Conservation (phyloP, 1,284 basidiomycete species). For the Apiotrichum veenhuisii region DNA sequence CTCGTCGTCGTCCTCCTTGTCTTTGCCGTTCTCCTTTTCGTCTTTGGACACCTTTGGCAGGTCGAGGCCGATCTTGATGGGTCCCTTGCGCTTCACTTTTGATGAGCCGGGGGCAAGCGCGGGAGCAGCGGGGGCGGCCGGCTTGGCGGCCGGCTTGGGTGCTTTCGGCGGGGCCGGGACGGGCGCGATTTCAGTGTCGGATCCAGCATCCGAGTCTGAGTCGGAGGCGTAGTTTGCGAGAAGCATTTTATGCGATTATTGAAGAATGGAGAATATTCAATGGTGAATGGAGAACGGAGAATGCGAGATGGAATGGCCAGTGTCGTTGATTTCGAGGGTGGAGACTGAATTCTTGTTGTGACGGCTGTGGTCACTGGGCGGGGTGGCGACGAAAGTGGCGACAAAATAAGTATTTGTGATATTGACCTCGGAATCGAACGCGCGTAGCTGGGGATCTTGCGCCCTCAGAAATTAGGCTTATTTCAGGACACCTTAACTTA, state of each 20-base stretch:
- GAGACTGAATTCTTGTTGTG: too few relatives aligned
- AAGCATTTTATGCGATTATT: slow-evolving; percentile 32
- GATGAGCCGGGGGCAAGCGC: neutral
- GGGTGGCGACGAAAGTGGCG: too few relatives aligned
- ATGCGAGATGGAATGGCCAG: too few relatives aligned
- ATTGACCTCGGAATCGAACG: too few relatives aligned
- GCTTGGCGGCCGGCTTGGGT: slow-evolving; percentile 8
- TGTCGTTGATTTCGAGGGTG: too few relatives aligned
- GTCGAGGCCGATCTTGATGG: slow-evolving; percentile 46
- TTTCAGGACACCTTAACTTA: too few relatives aligned
- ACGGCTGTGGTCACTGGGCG: too few relatives aligned
- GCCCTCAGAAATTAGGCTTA: too few relatives aligned
- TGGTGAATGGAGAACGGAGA: too few relatives aligned
- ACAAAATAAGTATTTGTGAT: too few relatives aligned
- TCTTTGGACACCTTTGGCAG: slow-evolving; percentile 27
- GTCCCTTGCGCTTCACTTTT: slow-evolving; percentile 32
- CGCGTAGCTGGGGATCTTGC: too few relatives aligned
- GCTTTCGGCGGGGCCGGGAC: slow-evolving; percentile 1
- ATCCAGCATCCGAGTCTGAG: slow-evolving; percentile 23
- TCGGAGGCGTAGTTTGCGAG: slow-evolving; percentile 48
- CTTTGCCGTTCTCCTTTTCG: slow-evolving; percentile 2
- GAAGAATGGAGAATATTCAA: too few relatives aligned
- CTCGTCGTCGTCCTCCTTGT: neutral
- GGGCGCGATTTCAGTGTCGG: neutral
- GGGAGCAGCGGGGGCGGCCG: slow-evolving; percentile 1